Conservation (phyloP, 225 moss, liverwort and hornwort genomes). For the Polytrichum formosum region DNA sequence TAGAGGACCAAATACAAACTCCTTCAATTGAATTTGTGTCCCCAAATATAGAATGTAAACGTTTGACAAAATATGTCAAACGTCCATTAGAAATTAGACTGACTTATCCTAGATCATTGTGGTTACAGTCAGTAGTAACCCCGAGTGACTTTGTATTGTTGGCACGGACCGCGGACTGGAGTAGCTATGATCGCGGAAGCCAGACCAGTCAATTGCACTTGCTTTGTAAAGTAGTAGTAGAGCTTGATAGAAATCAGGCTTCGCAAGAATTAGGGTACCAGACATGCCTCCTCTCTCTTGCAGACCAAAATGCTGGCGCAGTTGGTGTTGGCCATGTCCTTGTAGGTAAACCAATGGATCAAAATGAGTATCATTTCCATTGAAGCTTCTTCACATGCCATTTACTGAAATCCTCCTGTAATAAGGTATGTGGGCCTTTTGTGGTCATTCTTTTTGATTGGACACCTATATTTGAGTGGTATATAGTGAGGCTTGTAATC, state of each 20-base stretch:
- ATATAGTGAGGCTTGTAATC: too few relatives aligned
- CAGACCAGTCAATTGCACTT: conserved; percentile 61
- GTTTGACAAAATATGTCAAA: too few relatives aligned
- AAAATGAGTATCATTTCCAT: neutral
- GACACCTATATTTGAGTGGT: too few relatives aligned
- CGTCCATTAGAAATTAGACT: conserved; percentile 16
- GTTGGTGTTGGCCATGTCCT: conserved; percentile 86
- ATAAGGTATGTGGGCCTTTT: too few relatives aligned
- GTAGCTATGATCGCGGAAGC: conserved; percentile 79
- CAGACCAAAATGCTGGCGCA: conserved; percentile 69
- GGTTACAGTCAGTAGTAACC: conserved; percentile 56
- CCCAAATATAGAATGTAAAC: too few relatives aligned
- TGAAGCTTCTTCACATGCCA: too few relatives aligned
- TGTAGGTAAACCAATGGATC: conserved; percentile 46
- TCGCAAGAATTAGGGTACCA: conserved; percentile 70
- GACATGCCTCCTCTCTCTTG: conserved; percentile 54
- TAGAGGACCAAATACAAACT: neutral
- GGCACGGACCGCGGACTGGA: conserved; percentile 91
- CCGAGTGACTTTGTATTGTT: conserved; percentile 63
- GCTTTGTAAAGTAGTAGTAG: conserved; percentile 79
- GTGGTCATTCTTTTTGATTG: too few relatives aligned
- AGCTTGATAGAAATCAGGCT: conserved; percentile 85
- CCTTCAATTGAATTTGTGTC: neutral
- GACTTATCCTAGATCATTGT: conserved; percentile 75
- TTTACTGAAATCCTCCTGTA: too few relatives aligned